A percentile compares a stretch with the other conserved stretches of the same genome.
Conservation (phyloP, 2,329 filamentous ascomycete species). For the Colletotrichum lini region DNA sequence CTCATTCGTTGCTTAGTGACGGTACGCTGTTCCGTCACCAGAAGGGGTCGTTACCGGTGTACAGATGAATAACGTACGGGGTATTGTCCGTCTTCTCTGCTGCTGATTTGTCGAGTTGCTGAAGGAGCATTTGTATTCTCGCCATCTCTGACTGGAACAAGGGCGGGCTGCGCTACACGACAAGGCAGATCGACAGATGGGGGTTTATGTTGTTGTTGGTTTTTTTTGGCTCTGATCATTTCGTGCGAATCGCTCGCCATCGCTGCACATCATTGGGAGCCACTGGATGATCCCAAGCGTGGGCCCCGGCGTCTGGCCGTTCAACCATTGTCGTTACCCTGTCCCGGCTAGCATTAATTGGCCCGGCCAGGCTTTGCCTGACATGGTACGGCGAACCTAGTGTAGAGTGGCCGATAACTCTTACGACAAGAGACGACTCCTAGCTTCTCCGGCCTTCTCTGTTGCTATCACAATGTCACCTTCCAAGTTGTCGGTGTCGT, state of each 20-base stretch:
- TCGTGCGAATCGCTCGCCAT: slow-evolving; percentile 42
- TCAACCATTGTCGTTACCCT: slow-evolving; percentile 19
- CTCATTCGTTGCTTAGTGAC: slow-evolving; percentile 30
- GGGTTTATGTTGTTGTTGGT: too few relatives aligned
- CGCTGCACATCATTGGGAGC: slow-evolving; percentile 42
- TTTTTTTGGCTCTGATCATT: slow-evolving; percentile 37
- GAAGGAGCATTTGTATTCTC: slow-evolving; percentile 5
- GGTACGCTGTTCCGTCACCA: slow-evolving; percentile 24
- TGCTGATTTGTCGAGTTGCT: slow-evolving; percentile 28
- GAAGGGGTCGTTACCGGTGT: slow-evolving; percentile 30
- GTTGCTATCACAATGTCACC: slow-evolving; percentile 36
- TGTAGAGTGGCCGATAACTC: slow-evolving; percentile 17
- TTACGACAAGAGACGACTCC: slow-evolving; percentile 7
- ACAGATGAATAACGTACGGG: slow-evolving; percentile 17
- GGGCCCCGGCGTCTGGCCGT: slow-evolving; percentile 32
- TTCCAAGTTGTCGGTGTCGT: slow-evolving; percentile 33
- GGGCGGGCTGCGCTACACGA: slow-evolving; percentile 15
- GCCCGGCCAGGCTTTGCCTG: slow-evolving; percentile 32
- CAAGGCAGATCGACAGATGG: slow-evolving; percentile 22
- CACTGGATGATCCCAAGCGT: slow-evolving; percentile 35
- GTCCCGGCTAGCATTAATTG: slow-evolving; percentile 34
- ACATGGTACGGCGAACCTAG: slow-evolving; percentile 27
- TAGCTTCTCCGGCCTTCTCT: slow-evolving; percentile 15
- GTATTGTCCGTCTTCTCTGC: slow-evolving; percentile 14
- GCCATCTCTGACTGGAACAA: slow-evolving; percentile 31